Percentiles rank a stretch among this genome's conserved stretches.
These are phyloP conservation scores for Malassezia obtusa DNA, from an alignment of 1,284 basidiomycete genomes.

Conservation along the genomic window DNA sequence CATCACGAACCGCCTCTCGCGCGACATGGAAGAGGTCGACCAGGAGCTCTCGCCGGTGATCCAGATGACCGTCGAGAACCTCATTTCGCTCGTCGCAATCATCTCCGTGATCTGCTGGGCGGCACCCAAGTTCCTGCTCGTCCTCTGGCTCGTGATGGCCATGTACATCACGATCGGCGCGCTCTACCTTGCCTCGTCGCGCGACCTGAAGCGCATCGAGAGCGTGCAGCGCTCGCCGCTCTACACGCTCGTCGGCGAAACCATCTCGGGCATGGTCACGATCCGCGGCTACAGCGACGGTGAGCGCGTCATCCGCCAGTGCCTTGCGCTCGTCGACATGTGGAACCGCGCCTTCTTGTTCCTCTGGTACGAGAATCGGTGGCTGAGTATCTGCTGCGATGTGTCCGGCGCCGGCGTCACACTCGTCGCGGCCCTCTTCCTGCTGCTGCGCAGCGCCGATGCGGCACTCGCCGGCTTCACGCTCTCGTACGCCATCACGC, in stretches of 20 bases:
- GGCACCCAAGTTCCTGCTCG: slow-evolving; percentile 32
- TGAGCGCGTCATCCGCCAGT: slow-evolving; percentile 57
- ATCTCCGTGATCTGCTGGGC: slow-evolving; percentile 37
- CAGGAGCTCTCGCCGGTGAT: slow-evolving; percentile 35
- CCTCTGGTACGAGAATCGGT: slow-evolving; percentile 55
- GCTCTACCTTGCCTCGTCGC: slow-evolving; percentile 42
- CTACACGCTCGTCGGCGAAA: slow-evolving; percentile 52
- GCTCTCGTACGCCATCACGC: slow-evolving; percentile 40
- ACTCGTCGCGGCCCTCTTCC: slow-evolving; percentile 47
- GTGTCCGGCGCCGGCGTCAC: slow-evolving; percentile 38
- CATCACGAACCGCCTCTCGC: slow-evolving; percentile 45
- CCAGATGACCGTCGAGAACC: slow-evolving; percentile 10
- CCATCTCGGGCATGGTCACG: slow-evolving; percentile 67
- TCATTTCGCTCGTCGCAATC: slow-evolving; percentile 23
- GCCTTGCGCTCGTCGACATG: slow-evolving; percentile 50
- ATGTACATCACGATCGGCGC: slow-evolving; percentile 40
- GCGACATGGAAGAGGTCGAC: slow-evolving; percentile 47
- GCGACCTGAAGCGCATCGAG: slow-evolving; percentile 47
- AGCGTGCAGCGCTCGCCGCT: slow-evolving; percentile 45
- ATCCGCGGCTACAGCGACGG: slow-evolving; percentile 81
- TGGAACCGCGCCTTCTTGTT: slow-evolving; percentile 49
- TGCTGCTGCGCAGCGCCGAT: slow-evolving; percentile 53
- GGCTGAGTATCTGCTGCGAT: slow-evolving; percentile 47
- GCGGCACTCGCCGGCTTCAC: slow-evolving; percentile 43
- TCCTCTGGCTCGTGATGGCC: slow-evolving; percentile 29